Conservation (phyloP, 23 red algal genomes). For the Gracilaria domingensis region DNA sequence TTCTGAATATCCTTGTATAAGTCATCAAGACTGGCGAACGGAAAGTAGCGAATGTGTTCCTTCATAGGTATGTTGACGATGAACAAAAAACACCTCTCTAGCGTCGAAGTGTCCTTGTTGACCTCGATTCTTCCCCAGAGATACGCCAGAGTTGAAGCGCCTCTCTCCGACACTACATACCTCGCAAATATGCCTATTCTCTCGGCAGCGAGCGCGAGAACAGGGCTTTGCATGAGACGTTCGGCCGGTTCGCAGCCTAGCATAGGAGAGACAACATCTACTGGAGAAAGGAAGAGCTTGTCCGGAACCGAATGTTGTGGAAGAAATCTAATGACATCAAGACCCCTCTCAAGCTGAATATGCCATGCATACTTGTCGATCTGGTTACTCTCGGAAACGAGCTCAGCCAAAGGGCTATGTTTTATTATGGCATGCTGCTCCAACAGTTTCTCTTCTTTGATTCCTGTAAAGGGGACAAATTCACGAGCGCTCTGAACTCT, state of each 20-base stretch:
- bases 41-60: constrained; percentile 55
- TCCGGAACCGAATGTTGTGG: constrained; percentile 27
- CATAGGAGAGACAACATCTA: constrained; percentile 64
- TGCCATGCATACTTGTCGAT: constrained; percentile 52
- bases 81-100: constrained; percentile 53
- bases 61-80: constrained; percentile 54
- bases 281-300: constrained; percentile 30
- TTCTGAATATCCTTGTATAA: constrained; percentile 2
- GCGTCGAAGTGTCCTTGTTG: not conserved
- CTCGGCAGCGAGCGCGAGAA: constrained; percentile 51
- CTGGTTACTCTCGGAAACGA: constrained; percentile 48
- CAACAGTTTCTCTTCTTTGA: no score
- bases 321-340: constrained; percentile 63
- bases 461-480: no score
- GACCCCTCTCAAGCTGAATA: constrained; percentile 38
- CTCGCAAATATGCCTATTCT: constrained; percentile 62
- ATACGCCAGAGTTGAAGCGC: constrained; percentile 35
- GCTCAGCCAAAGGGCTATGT: constrained; percentile 57
- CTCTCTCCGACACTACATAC: constrained; percentile 14
- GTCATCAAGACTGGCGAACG: constrained; percentile 52
- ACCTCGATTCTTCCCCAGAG: constrained; percentile 58
- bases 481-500: no score
- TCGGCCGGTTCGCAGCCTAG: not conserved
- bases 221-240: constrained; percentile 39
- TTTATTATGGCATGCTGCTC: no score